phyloP scores from a whole-genome alignment of 176 grass and related monocot species.

The Lolium rigidum region DNA sequence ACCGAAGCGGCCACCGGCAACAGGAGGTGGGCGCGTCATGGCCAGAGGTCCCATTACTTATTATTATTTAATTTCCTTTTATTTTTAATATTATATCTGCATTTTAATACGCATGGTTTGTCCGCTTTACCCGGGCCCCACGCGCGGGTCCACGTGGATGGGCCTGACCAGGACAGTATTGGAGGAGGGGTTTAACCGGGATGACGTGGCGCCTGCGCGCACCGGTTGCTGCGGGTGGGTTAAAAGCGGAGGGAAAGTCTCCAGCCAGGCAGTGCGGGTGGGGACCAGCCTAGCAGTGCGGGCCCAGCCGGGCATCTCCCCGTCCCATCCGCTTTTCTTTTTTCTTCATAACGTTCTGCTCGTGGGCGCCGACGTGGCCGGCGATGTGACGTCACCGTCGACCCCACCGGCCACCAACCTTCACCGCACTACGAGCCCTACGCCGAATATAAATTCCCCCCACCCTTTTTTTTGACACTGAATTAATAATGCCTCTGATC shows the following conservation, averaged over 20 bases:
- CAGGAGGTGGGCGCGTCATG: constrained; percentile 42
- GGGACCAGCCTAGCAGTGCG: background rate
- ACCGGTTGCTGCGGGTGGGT: constrained; percentile 46
- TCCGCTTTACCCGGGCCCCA: constrained; percentile 40
- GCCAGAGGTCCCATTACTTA: background rate
- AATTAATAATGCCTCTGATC: background rate
- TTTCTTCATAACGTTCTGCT: constrained; percentile 39
- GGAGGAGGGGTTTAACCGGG: constrained; percentile 26
- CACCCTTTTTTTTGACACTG: background rate
- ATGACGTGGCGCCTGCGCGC: constrained; percentile 52
- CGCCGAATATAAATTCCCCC: constrained; percentile 13
- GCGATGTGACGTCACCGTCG: constrained; percentile 38
- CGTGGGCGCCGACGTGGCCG: constrained; percentile 70
- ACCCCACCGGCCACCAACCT: constrained; percentile 60
- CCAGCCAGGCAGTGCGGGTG: constrained; percentile 34
- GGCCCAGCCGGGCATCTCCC: background rate
- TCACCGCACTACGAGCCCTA: constrained; percentile 58
- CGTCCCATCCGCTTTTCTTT: constrained; percentile 36
- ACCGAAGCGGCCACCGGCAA: constrained; percentile 46
- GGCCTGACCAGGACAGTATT: constrained; percentile 58
- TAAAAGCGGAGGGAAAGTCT: constrained; percentile 56
- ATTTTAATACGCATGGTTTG: constrained; percentile 3
- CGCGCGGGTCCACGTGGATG: background rate
- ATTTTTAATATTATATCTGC: background rate
- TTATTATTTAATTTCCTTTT: too few relatives aligned